These are phyloP conservation scores for Chaetomium cochliodes DNA, from an alignment of 495 filamentous ascomycete species.

Conservation along the genomic window DNA sequence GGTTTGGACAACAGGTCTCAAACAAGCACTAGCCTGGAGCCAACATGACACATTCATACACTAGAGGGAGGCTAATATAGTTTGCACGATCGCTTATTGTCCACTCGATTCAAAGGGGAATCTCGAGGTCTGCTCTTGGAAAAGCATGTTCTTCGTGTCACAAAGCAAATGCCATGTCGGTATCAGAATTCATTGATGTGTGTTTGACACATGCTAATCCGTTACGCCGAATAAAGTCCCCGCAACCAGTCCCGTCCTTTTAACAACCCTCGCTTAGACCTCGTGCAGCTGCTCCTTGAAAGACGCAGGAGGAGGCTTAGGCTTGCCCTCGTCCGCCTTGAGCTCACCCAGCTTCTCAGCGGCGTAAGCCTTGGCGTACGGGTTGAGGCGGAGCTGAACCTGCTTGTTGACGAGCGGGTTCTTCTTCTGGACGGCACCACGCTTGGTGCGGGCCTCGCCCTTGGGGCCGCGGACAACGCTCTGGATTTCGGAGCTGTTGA, in stretches of 20 bases:
- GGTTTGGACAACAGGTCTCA: neutral
- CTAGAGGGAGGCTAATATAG: neutral
- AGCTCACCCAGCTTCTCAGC: conserved; percentile 59
- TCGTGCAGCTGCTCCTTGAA: conserved; percentile 46
- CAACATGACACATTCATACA: neutral
- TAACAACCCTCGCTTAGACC: conserved; percentile 32
- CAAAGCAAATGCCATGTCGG: conserved; percentile 29
- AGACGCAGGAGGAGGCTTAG: conserved; percentile 32
- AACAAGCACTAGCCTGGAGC: neutral
- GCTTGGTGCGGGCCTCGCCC: conserved; percentile 89
- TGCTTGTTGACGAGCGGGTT: conserved; percentile 98
- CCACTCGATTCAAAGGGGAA: conserved; percentile 10
- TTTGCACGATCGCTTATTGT: conserved; percentile 1
- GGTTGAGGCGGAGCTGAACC: conserved; percentile 93
- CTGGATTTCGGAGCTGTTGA: conserved; percentile 99
- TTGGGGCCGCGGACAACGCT: conserved; percentile 83
- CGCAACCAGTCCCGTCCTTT: conserved; percentile 31
- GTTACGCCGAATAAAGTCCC: conserved; percentile 40
- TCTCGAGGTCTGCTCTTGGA: conserved; percentile 13
- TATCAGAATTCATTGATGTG: conserved; percentile 42
- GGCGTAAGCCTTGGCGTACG: conserved; percentile 83
- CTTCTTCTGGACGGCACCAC: conserved; percentile 93
- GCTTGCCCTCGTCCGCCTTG: conserved; percentile 44
- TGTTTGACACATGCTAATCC: conserved; percentile 39
- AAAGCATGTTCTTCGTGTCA: conserved; percentile 18